Conservation (phyloP, 257 asterid genomes). For the Rauvolfia tetraphylla region DNA sequence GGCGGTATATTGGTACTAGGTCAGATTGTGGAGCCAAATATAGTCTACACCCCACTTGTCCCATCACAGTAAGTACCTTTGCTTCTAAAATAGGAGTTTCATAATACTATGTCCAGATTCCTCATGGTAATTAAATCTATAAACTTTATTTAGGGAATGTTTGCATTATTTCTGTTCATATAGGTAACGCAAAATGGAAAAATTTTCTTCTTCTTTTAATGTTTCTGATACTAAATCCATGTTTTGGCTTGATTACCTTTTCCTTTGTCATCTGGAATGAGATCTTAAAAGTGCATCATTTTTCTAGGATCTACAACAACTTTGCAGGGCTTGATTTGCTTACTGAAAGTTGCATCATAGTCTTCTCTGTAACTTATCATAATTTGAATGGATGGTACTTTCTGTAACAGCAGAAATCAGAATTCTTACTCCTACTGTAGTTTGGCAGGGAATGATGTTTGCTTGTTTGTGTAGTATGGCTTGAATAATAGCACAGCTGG, state of each 20-base stretch:
- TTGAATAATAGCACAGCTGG: background rate
- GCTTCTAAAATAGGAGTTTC: background rate
- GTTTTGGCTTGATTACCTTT: background rate
- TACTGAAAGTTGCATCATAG: background rate
- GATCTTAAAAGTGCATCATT: background rate
- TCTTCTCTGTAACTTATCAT: background rate
- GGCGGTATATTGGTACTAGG: slow-evolving; percentile 95
- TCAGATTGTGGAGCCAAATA: slow-evolving; percentile 78
- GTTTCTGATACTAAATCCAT: background rate
- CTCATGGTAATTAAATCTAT: background rate
- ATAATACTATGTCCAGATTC: background rate
- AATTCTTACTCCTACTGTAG: background rate
- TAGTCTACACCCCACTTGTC: slow-evolving; percentile 90
- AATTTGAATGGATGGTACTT: background rate
- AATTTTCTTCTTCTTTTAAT: background rate
- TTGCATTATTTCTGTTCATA: background rate
- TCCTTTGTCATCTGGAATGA: background rate
- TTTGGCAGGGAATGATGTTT: background rate
- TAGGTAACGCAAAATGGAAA: background rate
- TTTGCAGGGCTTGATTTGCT: background rate
- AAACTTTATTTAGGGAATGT: background rate
- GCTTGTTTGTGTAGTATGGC: background rate
- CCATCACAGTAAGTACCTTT: slow-evolving; percentile 73
- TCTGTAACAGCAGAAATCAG: background rate
- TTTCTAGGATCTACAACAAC: slow-evolving; percentile 2